Evolutionary conservation across 1,284 basidiomycete species (phyloP).

Genomic region (Pseudozyma thailandica): DNA sequence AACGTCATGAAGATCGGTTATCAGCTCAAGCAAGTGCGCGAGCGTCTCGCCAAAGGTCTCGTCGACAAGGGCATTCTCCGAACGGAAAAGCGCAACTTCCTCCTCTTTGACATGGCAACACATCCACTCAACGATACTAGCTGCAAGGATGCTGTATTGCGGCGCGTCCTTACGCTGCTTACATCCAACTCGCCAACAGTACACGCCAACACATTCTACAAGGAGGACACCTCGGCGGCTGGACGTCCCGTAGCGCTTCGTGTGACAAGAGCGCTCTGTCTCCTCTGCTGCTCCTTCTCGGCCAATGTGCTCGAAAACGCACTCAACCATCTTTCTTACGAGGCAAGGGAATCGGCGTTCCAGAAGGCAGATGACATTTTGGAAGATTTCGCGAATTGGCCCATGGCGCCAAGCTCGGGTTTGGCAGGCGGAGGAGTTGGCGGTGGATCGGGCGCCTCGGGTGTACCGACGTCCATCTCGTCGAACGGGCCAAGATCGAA

Average conservation of each 20-base stretch:
- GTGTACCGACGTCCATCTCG: constrained; percentile 24
- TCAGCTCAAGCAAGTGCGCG: constrained; percentile 67
- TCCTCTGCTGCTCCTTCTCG: constrained; percentile 61
- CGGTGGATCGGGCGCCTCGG: constrained; percentile 23
- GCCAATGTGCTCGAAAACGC: constrained; percentile 67
- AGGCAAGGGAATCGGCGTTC: constrained; percentile 58
- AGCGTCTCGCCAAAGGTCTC: constrained; percentile 65
- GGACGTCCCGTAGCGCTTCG: constrained; percentile 44
- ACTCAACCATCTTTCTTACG: constrained; percentile 62
- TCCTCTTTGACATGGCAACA: constrained; percentile 68
- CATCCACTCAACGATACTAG: constrained; percentile 63
- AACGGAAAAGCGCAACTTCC: constrained; percentile 67
- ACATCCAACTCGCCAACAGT: constrained; percentile 51
- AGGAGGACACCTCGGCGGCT: constrained; percentile 40
- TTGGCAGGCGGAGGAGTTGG: constrained; percentile 38
- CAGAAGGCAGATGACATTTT: constrained; percentile 62
- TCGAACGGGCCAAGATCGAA: constrained; percentile 17
- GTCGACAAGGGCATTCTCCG: constrained; percentile 67
- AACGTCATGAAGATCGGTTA: constrained; percentile 66
- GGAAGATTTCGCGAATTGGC: constrained; percentile 64
- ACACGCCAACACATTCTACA: constrained; percentile 55
- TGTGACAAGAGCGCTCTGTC: constrained; percentile 58
- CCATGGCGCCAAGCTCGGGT: constrained; percentile 63
- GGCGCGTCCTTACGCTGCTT: constrained; percentile 58
- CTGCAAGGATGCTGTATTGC: constrained; percentile 64